Base-by-base conservation (phyloP, 345 rosid genomes). In the Chamaenerion angustifolium region DNA sequence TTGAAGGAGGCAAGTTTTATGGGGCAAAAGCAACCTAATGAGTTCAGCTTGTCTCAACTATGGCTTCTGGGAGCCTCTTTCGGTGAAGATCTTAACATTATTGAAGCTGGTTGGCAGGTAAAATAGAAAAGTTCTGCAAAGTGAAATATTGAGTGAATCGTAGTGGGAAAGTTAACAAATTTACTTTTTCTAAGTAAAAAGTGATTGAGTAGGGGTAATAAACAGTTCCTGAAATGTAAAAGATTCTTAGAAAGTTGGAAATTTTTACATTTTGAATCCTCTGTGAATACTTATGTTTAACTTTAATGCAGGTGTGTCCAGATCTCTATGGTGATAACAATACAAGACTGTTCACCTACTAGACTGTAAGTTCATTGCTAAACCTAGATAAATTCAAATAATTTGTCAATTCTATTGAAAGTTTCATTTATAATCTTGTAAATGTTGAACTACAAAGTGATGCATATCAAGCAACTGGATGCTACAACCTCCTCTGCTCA, bases 321-420 rank as follows among this genome's bases (percentile, higher is more conserved):
- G 80, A 75, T 64, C 69, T 75, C n/a, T 75, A 75, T 25, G 80
- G 80, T 11, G 80, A 75, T 55, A 75, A 75, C 66, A 71, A 75
- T 57, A 75, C 76, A 15, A 65, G 80, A 44, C 76, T 75, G 43
- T 75, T 75, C 70, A 68, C 76, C 44, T 75, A 75, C 63, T 75
- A 76, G 80, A 75, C 80, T 41, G 80, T 75, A 55, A 75, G 41
- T 52, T n/a, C n/a, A n/a, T n/a, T n/a, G n/a, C n/a, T n/a, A n/a
- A n/a, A n/a, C n/a, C n/a, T n/a, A n/a, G n/a, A 51, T 14, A 37
- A 21, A 27, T 15, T 51, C 12, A 6, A 12, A 42, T 27, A 6
- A 13, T 45, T 23, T 49, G 0, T 4, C 9, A 49, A n/a, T 25
- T 49, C 41, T 13, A 3, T 11, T 3, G 53, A 6, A n/a, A 8